Percentiles rank a stretch among this genome's conserved stretches.
Conservation (phyloP, 2,329 filamentous ascomycete species). For the Didymella pomorum region DNA sequence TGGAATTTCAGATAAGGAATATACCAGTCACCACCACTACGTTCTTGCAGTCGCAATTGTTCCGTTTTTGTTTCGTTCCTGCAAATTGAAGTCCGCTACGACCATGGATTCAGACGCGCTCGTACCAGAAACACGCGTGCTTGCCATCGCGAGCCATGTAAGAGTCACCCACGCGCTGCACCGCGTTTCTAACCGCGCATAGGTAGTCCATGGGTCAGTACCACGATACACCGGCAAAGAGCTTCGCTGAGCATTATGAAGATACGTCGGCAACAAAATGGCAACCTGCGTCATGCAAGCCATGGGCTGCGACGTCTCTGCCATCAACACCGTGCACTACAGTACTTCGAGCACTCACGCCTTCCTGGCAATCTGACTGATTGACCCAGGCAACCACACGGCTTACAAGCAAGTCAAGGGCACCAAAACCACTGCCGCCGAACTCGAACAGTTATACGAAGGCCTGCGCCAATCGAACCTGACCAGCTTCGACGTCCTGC, state of each 20-base stretch:
- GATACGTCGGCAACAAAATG: slow-evolving; percentile 93
- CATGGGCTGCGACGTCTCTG: slow-evolving; percentile 90
- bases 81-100: not conserved
- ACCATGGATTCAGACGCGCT: slow-evolving; percentile 49
- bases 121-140: slow-evolving; percentile 72
- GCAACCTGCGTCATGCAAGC: slow-evolving; percentile 94
- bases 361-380: not conserved
- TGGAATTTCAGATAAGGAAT: slow-evolving; percentile 46
- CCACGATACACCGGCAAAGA: slow-evolving; percentile 14
- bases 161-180: slow-evolving; percentile 45
- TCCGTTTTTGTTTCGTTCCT: not conserved
- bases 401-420: slow-evolving; percentile 91
- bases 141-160: slow-evolving; percentile 96
- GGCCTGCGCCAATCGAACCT: slow-evolving; percentile 85
- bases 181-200: slow-evolving; percentile 17
- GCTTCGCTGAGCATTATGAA: slow-evolving; percentile 61
- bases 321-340: slow-evolving; percentile 96
- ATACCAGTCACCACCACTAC: slow-evolving; percentile 28
- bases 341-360: slow-evolving; percentile 56
- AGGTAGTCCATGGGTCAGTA: slow-evolving; percentile 78
- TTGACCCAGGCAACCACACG: slow-evolving; percentile 73
- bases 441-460: slow-evolving; percentile 84
- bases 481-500: slow-evolving; percentile 89
- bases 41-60: not conserved
- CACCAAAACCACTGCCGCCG: slow-evolving; percentile 78